Evolutionary conservation across 345 rosid species (phyloP).

Genomic region (Arabidopsis thaliana): TAIR10.1 NC_003070.9:8149001-8149500

Average conservation of each 20-base stretch:
- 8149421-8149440: slow-evolving; percentile 95
- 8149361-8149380: slow-evolving; percentile 69
- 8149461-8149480: neutral
- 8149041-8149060: neutral
- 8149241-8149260: slow-evolving; percentile 64
- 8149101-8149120: slow-evolving; percentile 89
- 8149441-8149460: slow-evolving; percentile 46
- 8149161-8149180: slow-evolving; percentile 72
- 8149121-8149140: slow-evolving; percentile 90
- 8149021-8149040: slow-evolving; percentile 56
- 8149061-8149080: neutral
- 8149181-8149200: slow-evolving; percentile 51
- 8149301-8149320: slow-evolving; percentile 97
- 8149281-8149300: slow-evolving; percentile 55
- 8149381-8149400: slow-evolving; percentile 67
- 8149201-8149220: slow-evolving; percentile 55
- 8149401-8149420: slow-evolving; percentile 85
- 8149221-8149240: slow-evolving; percentile 74
- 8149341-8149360: slow-evolving; percentile 66
- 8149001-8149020: slow-evolving; percentile 79
- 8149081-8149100: slow-evolving; percentile 39
- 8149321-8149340: slow-evolving; percentile 83
- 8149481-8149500: neutral
- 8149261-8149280: slow-evolving; percentile 61
- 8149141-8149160: slow-evolving; percentile 87